These are phyloP conservation scores for Ascoidea rubescens DNA, from an alignment of 805 yeast species.

Conservation along the genomic window DNA sequence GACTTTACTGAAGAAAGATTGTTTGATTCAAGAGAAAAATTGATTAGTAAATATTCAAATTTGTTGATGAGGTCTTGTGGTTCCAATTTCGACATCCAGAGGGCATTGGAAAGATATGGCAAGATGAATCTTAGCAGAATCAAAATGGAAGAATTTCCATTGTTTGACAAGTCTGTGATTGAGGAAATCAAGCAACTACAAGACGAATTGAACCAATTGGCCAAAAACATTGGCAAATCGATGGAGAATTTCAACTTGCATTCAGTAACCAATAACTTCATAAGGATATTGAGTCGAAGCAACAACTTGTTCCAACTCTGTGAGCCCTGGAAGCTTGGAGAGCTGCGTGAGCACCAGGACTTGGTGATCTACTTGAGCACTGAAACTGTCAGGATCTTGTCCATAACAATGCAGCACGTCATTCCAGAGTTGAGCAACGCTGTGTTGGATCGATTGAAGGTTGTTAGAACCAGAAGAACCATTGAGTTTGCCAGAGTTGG, in stretches of 20 bases:
- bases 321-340: slow-evolving; percentile 61
- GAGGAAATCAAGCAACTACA: slow-evolving; percentile 16
- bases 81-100: slow-evolving; percentile 41
- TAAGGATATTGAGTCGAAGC: slow-evolving; percentile 44
- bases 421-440: slow-evolving; percentile 49
- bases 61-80: slow-evolving; percentile 64
- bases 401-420: slow-evolving; percentile 59
- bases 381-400: slow-evolving; percentile 53
- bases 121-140: slow-evolving; percentile 1
- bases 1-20: slow-evolving; percentile 56
- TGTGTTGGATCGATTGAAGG: slow-evolving; percentile 52
- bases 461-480: slow-evolving; percentile 26
- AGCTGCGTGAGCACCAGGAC: slow-evolving; percentile 23
- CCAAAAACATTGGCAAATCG: slow-evolving; percentile 25
- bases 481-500: slow-evolving; percentile 36
- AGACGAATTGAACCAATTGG: slow-evolving; percentile 21
- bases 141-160: slow-evolving; percentile 1
- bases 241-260: slow-evolving; percentile 37
- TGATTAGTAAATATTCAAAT: slow-evolving; percentile 78
- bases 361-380: slow-evolving; percentile 48
- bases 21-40: slow-evolving; percentile 38
- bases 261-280: slow-evolving; percentile 40
- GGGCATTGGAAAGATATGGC: slow-evolving; percentile 22
- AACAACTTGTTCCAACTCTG: slow-evolving; percentile 54
- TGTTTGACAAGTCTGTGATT: slow-evolving; percentile 3